Evolutionary conservation across 306 rosid genomes (phyloP).

Genomic region (Pyrus communis): DNA sequence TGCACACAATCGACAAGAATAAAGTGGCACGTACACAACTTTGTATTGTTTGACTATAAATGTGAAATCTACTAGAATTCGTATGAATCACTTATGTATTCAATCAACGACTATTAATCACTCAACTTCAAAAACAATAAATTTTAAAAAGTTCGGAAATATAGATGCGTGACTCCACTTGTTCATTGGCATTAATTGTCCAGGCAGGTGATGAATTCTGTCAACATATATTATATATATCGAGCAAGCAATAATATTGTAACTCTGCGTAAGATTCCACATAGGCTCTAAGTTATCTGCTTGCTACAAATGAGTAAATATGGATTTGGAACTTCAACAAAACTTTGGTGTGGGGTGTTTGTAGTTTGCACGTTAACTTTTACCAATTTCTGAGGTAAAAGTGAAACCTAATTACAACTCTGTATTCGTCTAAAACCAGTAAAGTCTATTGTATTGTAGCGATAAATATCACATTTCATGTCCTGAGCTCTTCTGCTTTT

Average conservation of each 20-base stretch:
- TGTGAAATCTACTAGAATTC: background rate
- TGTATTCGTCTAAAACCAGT: background rate
- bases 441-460: background rate
- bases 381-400: background rate
- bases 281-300: background rate
- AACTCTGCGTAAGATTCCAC: background rate
- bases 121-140: background rate
- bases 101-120: background rate
- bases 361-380: background rate
- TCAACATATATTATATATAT: too few species aligned
- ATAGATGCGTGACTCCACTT: background rate
- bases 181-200: background rate
- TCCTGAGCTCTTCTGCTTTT: background rate
- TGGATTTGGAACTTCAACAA: background rate
- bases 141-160: background rate
- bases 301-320: background rate
- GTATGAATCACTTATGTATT: background rate
- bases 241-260: background rate
- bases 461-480: background rate
- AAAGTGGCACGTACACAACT: background rate
- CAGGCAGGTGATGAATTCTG: background rate
- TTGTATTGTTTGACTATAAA: too few species aligned
- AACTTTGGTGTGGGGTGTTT: background rate
- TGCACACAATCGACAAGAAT: background rate
- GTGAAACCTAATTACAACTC: background rate